Percentiles rank a stretch among this genome's conserved stretches.
Evolutionary conservation across 2,329 filamentous ascomycete species (phyloP).

Genomic region (Metarhizium brunneum): DNA sequence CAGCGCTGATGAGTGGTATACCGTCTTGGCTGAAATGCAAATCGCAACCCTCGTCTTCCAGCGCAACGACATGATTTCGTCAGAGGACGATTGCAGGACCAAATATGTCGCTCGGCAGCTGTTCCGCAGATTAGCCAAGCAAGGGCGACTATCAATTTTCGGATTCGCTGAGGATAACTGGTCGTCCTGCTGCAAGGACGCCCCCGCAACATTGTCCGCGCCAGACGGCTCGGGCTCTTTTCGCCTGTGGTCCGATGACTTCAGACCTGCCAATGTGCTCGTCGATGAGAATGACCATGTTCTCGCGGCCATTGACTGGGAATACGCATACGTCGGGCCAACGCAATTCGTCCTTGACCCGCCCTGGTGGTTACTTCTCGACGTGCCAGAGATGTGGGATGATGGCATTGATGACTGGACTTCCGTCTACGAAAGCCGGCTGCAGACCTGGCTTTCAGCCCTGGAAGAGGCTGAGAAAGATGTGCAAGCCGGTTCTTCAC

Average conservation of each 20-base stretch:
- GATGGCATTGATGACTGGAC: conserved; percentile 21
- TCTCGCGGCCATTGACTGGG: conserved; percentile 30
- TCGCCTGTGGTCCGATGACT: neutral
- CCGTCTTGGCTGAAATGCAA: neutral
- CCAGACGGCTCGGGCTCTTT: neutral
- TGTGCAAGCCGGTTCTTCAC: conserved; percentile 12
- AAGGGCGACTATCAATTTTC: neutral
- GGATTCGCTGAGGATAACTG: neutral
- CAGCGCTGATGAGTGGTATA: no score
- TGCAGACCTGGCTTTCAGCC: conserved; percentile 21
- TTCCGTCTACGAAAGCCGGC: conserved; percentile 19
- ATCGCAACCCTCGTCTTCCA: neutral
- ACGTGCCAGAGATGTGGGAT: conserved; percentile 22
- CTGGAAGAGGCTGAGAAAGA: conserved; percentile 14
- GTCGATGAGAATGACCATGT: conserved; percentile 17
- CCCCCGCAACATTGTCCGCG: no score
- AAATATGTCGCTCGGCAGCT: neutral
- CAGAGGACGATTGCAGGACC: neutral
- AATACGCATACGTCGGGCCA: conserved; percentile 26
- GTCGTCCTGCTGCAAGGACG: no score
- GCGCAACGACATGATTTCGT: neutral
- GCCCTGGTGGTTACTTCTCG: conserved; percentile 30
- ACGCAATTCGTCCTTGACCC: conserved; percentile 23
- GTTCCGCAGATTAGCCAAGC: neutral
- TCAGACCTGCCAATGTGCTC: conserved; percentile 20